Conservation (phyloP, 305 asterid genomes). For the Fraxinus paxiana region DNA sequence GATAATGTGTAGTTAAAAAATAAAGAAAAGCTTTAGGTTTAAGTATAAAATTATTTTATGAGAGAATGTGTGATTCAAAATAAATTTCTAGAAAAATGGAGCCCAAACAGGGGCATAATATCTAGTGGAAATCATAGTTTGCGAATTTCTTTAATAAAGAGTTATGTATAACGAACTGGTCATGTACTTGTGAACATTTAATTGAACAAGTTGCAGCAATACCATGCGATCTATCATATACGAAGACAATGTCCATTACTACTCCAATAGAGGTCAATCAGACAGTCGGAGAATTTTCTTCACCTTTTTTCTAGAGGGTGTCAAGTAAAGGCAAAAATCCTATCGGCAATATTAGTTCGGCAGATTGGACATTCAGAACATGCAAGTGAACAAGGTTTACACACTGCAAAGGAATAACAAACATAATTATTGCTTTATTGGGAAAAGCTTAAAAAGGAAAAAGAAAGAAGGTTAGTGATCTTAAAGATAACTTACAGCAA, state of each 20-base stretch:
- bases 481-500: conserved; percentile 58
- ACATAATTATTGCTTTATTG: conserved; percentile 16
- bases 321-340: conserved; percentile 85
- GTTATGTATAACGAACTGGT: background rate
- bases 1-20: no score
- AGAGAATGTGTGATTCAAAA: no score
- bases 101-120: no score
- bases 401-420: conserved; percentile 54
- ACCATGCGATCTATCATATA: background rate
- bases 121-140: background rate
- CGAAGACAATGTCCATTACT: background rate
- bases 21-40: no score
- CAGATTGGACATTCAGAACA: conserved; percentile 93
- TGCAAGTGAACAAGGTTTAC: conserved; percentile 91
- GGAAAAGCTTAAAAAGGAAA: background rate
- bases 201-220: background rate
- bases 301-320: conserved; percentile 32
- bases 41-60: no score
- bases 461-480: background rate
- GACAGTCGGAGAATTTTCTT: background rate
- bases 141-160: background rate
- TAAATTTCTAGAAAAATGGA: no score
- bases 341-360: conserved; percentile 72
- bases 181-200: no score
- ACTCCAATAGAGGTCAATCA: background rate